These are phyloP conservation scores for Irpex sp. DNA, from an alignment of 1,284 basidiomycete species.

Conservation along the genomic window DNA sequence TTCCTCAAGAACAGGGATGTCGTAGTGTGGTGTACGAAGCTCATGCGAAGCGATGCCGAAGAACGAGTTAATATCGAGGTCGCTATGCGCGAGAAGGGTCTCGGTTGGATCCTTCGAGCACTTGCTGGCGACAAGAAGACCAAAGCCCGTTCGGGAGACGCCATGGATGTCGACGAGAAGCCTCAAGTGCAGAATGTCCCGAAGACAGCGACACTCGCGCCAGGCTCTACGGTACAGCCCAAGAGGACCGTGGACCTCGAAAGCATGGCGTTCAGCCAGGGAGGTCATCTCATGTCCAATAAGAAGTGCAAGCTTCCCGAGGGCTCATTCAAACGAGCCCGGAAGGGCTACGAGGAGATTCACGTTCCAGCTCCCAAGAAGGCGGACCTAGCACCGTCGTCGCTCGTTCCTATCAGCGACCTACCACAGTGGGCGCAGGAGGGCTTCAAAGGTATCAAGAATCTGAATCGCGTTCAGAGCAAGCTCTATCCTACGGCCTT, in stretches of 20 bases:
- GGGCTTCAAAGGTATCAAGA: conserved; percentile 78
- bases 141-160: conserved; percentile 47
- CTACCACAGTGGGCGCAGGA: conserved; percentile 87
- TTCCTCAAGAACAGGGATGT: conserved; percentile 96
- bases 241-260: conserved; percentile 89
- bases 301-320: conserved; percentile 98
- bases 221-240: conserved; percentile 86
- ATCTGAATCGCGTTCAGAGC: conserved; percentile 92
- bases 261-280: conserved; percentile 93
- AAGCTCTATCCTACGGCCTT: conserved; percentile 93
- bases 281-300: conserved; percentile 96
- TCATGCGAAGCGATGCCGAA: conserved; percentile 87
- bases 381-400: conserved; percentile 62
- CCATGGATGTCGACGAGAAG: conserved; percentile 78
- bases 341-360: conserved; percentile 98
- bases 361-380: conserved; percentile 95
- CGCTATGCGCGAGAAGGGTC: conserved; percentile 96
- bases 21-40: conserved; percentile 97
- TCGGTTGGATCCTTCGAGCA: conserved; percentile 93
- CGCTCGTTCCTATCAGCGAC: conserved; percentile 72
- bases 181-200: conserved; percentile 54
- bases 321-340: conserved; percentile 94
- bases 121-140: conserved; percentile 75
- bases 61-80: conserved; percentile 95
- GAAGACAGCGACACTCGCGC: conserved; percentile 85